Evolutionary conservation across 345 rosid species (phyloP).

Genomic region (Eutrema heterophyllum): DNA sequence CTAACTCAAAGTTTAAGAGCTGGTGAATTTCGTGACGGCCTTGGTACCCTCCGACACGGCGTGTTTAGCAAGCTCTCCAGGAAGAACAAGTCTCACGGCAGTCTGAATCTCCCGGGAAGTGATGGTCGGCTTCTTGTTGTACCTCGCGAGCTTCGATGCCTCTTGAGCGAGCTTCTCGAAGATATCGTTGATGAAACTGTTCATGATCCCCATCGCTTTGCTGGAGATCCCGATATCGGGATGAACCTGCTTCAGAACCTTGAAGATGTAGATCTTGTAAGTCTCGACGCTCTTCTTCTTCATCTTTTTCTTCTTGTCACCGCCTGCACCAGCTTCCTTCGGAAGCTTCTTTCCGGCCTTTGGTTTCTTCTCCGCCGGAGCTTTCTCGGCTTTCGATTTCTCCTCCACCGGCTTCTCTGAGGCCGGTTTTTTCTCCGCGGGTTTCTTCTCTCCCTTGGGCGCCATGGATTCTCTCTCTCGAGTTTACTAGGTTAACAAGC

Average conservation of each 20-base stretch:
- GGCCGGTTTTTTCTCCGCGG: conserved; percentile 66
- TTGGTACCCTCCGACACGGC: conserved; percentile 83
- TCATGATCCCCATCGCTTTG: conserved; percentile 83
- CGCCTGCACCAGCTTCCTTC: conserved; percentile 52
- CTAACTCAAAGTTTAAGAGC: conserved; percentile 36
- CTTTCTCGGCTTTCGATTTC: conserved; percentile 69
- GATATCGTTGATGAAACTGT: conserved; percentile 70
- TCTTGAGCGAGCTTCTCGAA: conserved; percentile 73
- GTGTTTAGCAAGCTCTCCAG: conserved; percentile 77
- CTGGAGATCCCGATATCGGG: conserved; percentile 60
- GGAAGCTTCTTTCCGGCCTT: conserved; percentile 86
- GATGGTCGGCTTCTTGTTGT: conserved; percentile 80
- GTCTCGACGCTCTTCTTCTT: conserved; percentile 69
- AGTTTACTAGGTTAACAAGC: background rate
- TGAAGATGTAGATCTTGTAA: conserved; percentile 86
- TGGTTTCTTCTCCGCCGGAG: conserved; percentile 86
- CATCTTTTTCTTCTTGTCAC: conserved; percentile 74
- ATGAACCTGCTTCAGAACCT: conserved; percentile 58
- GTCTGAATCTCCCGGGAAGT: conserved; percentile 87
- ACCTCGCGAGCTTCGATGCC: conserved; percentile 70
- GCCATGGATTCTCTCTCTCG: conserved; percentile 1
- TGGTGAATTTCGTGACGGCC: conserved; percentile 76
- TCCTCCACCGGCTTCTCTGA: conserved; percentile 62
- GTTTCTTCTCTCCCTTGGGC: conserved; percentile 68
- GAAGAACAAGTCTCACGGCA: conserved; percentile 67